Evolutionary conservation across 2,329 filamentous ascomycete species (phyloP), one percentile per base, ranked within the genome.

Genomic region (Colletotrichum incanum): DNA sequence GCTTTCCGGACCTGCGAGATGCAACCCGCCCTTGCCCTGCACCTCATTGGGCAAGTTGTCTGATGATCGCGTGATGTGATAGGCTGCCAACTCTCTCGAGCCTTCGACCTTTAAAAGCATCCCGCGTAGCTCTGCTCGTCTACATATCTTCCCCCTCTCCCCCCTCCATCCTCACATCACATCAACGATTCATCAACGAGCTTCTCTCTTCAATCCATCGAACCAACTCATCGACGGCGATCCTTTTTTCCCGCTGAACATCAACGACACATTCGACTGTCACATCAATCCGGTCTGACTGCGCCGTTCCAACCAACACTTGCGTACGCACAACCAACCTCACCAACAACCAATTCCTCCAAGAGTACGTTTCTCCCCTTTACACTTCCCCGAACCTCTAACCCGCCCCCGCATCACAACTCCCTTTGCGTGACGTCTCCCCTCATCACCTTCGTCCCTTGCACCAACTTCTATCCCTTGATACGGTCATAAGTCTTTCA

Each of bases 51-150:
- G 58, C 60, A 67, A 73, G 43, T 65, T 67, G 56, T 66, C 67
- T 49, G 72, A 59, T 75, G 73, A 70, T 75, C 65, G 68, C 72
- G 68, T 74, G 68, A 74, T 69, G 55, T 75, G 73, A 75, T 75
- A 75, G 72, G 73, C 39, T 72, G 67, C 23, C 58, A 31, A 43
- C 31, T 62, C 60, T 64, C 60, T 67, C 61, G 54, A 66, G 65
- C 66, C 60, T 65, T 69, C 49, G 41, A 69, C 58, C 58, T 60
- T 67, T 67, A 72, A 72, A 73, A 72, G 68, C 67, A 62, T 52
- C 54, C 65, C 39, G 49, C 34, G 31, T 65, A 71, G 67, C 52
- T 73, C 64, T 60, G 59, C 34, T 65, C 73, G 43, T 65, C 68
- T 67, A 54, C 72, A 45, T 67, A 62, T 64, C 39, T 67, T 6